A percentile compares a stretch with the other conserved stretches of the same genome.
phyloP scores from a whole-genome alignment of 2,329 filamentous ascomycete species.

The Aureobasidium vineae region DNA sequence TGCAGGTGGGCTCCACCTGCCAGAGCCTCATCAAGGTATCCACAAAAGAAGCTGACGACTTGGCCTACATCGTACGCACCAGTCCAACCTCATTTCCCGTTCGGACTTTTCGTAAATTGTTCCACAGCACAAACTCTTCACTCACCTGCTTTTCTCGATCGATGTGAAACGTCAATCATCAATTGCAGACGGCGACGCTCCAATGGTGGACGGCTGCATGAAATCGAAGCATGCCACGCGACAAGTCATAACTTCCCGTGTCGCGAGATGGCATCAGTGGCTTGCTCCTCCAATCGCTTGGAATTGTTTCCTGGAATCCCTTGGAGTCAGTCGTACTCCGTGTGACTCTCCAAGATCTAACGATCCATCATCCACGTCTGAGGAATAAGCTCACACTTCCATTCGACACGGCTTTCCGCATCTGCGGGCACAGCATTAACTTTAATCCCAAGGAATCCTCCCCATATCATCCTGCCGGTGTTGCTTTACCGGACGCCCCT shows the following conservation, averaged over 20 bases:
- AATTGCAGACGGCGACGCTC: slow-evolving; percentile 13
- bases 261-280: slow-evolving; percentile 24
- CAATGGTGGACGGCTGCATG: slow-evolving; percentile 11
- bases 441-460: not conserved
- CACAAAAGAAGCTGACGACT: slow-evolving; percentile 8
- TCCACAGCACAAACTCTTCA: slow-evolving; percentile 10
- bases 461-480: not conserved
- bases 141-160: slow-evolving; percentile 10
- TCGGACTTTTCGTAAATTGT: slow-evolving; percentile 20
- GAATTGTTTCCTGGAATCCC: not conserved
- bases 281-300: slow-evolving; percentile 9
- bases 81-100: slow-evolving; percentile 24
- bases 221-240: slow-evolving; percentile 26
- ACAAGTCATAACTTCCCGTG: slow-evolving; percentile 18
- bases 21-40: slow-evolving; percentile 17
- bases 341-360: slow-evolving; percentile 6
- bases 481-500: not conserved
- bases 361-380: not conserved
- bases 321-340: not conserved
- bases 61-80: not conserved
- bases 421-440: not conserved
- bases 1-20: slow-evolving; percentile 6
- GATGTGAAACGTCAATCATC: slow-evolving; percentile 20
- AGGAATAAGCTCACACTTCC: not conserved
- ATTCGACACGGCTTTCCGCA: not conserved